Base-by-base conservation (phyloP, 441 rosid genomes). In the Isatis lusitanica region DNA sequence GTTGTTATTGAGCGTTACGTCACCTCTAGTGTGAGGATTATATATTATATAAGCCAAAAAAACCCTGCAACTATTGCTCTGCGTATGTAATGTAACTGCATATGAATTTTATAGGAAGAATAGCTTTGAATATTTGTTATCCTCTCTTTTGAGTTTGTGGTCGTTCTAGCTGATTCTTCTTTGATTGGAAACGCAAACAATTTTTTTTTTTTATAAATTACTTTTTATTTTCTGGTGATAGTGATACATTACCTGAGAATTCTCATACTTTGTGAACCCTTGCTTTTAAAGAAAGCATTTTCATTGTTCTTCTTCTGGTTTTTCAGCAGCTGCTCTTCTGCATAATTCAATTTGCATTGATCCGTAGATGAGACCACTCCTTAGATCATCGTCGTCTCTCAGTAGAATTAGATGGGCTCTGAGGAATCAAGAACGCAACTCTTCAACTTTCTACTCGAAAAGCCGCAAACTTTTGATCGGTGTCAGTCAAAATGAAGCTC, bases 331-430 rank as follows among this genome's bases (percentile, higher is more conserved):
- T 35, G 13, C 4, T 21, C 24, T 44, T 9, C 38, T 57, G 39
- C 52, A 48, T 8, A 38, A 40, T 55, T 44, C 30, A 24, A 16
- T 50, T 64, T 58, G 65, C 17, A 35, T 65, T 50, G 51, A 66
- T 77, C 73, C 26, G 80, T 83, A 79, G 68, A 93, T 93, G 98
- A 88, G 88, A 80, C 83, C 82, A 46, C 15, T 81, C 70, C 31
- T 81, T 80, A 77, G 87, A 73, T 74, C 72, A 65, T 77, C 75
- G 0, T 47, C 67, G 0, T 47, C 85, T 10, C 62, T 83, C 36
- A 68, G 83, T 57, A 73, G 77, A 21, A 30, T 84, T 80, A 82
- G 75, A 84, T 79, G 85, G 68, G 84, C 71, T 76, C 38, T 80
- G 16, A 75, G 72, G 60, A 77, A 71, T 72, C 82, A 75, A 66